A percentile compares a stretch with the other conserved stretches of the same genome.
phyloP scores from a whole-genome alignment of 177 flowering plant genomes.

The Vitis hybrid region DNA sequence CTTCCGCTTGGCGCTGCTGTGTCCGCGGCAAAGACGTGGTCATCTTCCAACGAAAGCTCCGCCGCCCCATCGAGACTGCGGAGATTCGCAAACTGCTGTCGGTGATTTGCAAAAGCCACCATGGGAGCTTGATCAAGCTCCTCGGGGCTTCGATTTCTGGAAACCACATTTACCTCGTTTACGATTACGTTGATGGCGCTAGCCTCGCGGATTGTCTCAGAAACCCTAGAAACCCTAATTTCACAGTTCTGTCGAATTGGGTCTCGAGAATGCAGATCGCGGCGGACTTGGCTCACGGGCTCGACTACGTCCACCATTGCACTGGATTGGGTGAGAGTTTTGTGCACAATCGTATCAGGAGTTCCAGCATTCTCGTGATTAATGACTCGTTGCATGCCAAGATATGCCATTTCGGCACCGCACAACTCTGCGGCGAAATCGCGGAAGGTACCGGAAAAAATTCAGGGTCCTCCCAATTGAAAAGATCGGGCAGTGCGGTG shows the following conservation, averaged over 20 bases:
- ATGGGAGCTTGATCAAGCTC: constrained; percentile 56
- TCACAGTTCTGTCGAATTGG: constrained; percentile 54
- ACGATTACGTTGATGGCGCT: constrained; percentile 59
- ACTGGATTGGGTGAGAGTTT: constrained; percentile 30
- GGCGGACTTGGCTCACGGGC: constrained; percentile 54
- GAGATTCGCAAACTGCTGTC: constrained; percentile 38
- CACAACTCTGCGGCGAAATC: constrained; percentile 55
- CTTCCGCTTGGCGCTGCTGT: constrained; percentile 51
- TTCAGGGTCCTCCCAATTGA: background rate
- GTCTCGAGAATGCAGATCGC: constrained; percentile 52
- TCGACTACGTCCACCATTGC: constrained; percentile 57
- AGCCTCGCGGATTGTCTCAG: constrained; percentile 53
- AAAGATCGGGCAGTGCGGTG: constrained; percentile 10
- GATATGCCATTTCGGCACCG: constrained; percentile 62
- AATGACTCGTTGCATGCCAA: constrained; percentile 36
- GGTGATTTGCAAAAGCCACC: constrained; percentile 59
- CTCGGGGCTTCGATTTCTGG: constrained; percentile 73
- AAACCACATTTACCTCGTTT: constrained; percentile 62
- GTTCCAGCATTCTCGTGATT: constrained; percentile 43
- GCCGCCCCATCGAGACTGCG: constrained; percentile 31
- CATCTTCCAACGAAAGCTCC: constrained; percentile 56
- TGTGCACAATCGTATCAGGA: constrained; percentile 54
- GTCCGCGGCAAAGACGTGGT: constrained; percentile 45
- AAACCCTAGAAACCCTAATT: constrained; percentile 51
- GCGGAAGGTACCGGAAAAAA: background rate